Percentiles rank a stretch among this genome's conserved stretches.
These are phyloP conservation scores for Aspergillus sojae DNA, from an alignment of 2,329 filamentous ascomycete species.

Conservation along the genomic window DNA sequence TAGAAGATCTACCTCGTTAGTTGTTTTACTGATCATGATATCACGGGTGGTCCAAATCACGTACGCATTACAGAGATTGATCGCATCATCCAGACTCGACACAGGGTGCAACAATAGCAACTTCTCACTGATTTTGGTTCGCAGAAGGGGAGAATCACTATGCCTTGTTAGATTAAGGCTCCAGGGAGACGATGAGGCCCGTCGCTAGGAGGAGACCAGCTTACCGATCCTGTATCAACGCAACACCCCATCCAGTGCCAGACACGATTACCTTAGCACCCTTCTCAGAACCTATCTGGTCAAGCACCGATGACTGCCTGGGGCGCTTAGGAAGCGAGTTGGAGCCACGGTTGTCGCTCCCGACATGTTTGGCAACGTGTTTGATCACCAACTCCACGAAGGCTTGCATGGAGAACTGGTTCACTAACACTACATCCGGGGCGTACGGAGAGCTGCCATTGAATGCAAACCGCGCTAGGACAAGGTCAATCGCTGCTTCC, in stretches of 20 bases:
- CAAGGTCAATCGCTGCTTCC: conserved; percentile 56
- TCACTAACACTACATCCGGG: conserved; percentile 66
- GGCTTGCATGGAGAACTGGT: conserved; percentile 61
- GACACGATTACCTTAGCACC: conserved; percentile 33
- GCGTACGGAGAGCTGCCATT: conserved; percentile 62
- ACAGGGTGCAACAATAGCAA: conserved; percentile 52
- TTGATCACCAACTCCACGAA: conserved; percentile 56
- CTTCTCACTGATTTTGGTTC: conserved; percentile 46
- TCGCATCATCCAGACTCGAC: conserved; percentile 58
- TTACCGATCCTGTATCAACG: conserved; percentile 32
- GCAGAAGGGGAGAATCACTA: conserved; percentile 31
- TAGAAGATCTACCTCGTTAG: conserved; percentile 1
- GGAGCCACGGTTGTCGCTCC: conserved; percentile 26
- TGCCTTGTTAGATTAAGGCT: conserved; percentile 16
- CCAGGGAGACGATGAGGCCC: neutral
- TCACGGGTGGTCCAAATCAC: conserved; percentile 1
- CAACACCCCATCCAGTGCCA: conserved; percentile 32
- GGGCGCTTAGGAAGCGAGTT: neutral
- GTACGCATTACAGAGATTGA: conserved; percentile 49
- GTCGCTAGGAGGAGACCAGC: neutral
- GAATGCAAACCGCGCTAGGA: conserved; percentile 58
- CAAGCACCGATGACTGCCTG: conserved; percentile 16
- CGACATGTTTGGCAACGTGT: conserved; percentile 33
- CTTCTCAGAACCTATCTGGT: conserved; percentile 27
- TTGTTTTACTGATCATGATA: neutral